Base-by-base conservation (phyloP, 2,329 filamentous ascomycete genomes). In the Epichloe gansuensis region DNA sequence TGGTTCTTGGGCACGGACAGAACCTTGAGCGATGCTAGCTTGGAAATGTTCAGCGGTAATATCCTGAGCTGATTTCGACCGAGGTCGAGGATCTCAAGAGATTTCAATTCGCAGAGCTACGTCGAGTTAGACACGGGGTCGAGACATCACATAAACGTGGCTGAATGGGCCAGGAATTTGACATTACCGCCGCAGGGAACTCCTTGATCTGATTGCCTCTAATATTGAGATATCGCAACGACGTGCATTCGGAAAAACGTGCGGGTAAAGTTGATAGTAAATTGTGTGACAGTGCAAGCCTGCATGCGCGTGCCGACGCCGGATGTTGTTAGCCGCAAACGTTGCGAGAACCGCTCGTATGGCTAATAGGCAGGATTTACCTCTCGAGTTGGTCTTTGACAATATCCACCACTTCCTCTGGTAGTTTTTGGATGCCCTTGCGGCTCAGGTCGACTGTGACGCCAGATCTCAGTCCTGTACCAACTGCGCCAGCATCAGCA, bases 81-180 rank as follows among this genome's bases (percentile, higher is more conserved):
- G 51, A 97, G 77, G 69, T 97, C 91, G 55, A 97, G 78, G 54
- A 96, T 95, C 69, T 97, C 90, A 51, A 97, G 78, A 36, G 89
- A 86, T 50, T 81, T 84, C 55, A 97, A 76, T 66, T 89, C 83
- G 65, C 91, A 90, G 53, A 97, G 80, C 89, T 95, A 63, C 23
- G 39, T 23, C 45, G 35, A 51, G 48, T 54, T 64, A 54, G 66
- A 61, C 51, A n/a, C 25, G 23, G 58, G 59, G 50, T 13, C 47
- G 58, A 56, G 35, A 35, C 25, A 11, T n/a, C 7, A 40, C 13
- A 35, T 47, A 13, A 50, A 15, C 40, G 27, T 34, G 41, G n/a
- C 34, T 49, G 36, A 31, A 31, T 11, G 31, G 31, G 31, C 31
- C 7, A 8, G 51, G 53, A 56, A 50, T 59, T 43, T 15, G 25